Evolutionary conservation across 1,284 basidiomycete genomes (phyloP).

Genomic region (Stygiomarasmius scandens): DNA sequence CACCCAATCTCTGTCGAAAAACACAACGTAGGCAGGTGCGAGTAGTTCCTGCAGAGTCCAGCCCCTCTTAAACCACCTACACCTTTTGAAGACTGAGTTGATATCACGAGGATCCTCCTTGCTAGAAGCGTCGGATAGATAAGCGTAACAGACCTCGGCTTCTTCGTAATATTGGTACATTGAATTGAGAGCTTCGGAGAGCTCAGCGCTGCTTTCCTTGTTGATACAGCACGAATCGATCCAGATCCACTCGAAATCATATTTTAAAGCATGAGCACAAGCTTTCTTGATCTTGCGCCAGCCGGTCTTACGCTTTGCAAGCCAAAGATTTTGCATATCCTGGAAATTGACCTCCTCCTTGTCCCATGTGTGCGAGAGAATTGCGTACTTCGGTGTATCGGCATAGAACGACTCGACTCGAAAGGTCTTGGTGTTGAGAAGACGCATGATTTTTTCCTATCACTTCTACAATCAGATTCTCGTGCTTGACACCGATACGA

Average conservation of each 20-base stretch:
- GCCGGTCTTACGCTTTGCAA: background rate
- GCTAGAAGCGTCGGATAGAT: background rate
- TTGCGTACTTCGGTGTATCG: background rate
- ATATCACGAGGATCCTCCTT: background rate
- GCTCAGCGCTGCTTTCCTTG: conserved; percentile 2
- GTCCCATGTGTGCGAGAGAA: conserved; percentile 2
- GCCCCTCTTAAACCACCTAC: background rate
- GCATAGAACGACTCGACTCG: background rate
- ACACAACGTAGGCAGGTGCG: background rate
- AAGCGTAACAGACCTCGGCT: background rate
- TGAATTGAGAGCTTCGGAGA: conserved; percentile 2
- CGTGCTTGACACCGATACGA: too few relatives aligned
- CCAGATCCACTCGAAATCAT: background rate
- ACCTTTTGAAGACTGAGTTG: background rate
- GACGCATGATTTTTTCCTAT: too few relatives aligned
- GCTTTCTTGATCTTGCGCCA: background rate
- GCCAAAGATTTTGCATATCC: background rate
- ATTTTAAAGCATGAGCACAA: background rate
- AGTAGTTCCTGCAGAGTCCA: background rate
- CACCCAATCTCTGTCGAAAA: background rate
- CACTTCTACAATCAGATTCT: too few relatives aligned
- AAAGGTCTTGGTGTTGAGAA: background rate
- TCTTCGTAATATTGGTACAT: conserved; percentile 3
- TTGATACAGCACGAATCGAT: background rate
- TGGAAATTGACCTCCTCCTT: background rate